These are phyloP conservation scores for Lotus japonicus DNA, from an alignment of 306 rosid genomes.

Conservation along the genomic window DNA sequence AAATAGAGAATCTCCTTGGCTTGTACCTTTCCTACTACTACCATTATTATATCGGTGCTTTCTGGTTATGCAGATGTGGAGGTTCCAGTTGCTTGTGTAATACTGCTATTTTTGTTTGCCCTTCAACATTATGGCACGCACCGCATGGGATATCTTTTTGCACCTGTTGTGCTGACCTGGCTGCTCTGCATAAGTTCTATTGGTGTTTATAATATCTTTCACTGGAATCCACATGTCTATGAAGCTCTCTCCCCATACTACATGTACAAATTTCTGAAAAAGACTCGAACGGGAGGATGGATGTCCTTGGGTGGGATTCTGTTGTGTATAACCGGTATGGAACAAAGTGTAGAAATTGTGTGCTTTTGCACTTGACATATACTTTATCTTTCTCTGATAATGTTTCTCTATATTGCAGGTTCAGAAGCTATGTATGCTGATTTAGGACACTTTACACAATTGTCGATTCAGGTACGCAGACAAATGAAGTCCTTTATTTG, in stretches of 20 bases:
- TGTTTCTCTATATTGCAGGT: slow-evolving; percentile 43
- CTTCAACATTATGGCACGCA: slow-evolving; percentile 95
- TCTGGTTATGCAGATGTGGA: slow-evolving; percentile 73
- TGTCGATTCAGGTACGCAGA: slow-evolving; percentile 47
- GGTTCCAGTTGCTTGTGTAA: slow-evolving; percentile 79
- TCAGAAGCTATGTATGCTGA: slow-evolving; percentile 99
- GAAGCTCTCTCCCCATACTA: slow-evolving; percentile 90
- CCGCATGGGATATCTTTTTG: slow-evolving; percentile 76
- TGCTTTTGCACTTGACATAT: background rate
- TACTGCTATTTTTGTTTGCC: slow-evolving; percentile 72
- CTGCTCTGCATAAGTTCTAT: slow-evolving; percentile 85
- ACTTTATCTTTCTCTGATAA: slow-evolving; percentile 24
- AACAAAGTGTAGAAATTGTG: slow-evolving; percentile 11
- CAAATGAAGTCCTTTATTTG: slow-evolving; percentile 5
- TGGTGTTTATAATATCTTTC: slow-evolving; percentile 72
- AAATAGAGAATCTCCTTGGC: background rate
- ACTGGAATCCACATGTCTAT: slow-evolving; percentile 88
- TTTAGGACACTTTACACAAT: slow-evolving; percentile 86
- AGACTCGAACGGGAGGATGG: slow-evolving; percentile 85
- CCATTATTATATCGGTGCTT: background rate
- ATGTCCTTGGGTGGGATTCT: slow-evolving; percentile 93
- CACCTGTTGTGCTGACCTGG: slow-evolving; percentile 88
- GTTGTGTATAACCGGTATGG: slow-evolving; percentile 82
- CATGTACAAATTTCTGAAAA: slow-evolving; percentile 82
- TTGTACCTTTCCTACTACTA: background rate